Percentiles rank a stretch among this genome's conserved stretches.
These are phyloP conservation scores for Aureobasidium leucospermi DNA, from an alignment of 2,329 filamentous ascomycete species.

Conservation along the genomic window DNA sequence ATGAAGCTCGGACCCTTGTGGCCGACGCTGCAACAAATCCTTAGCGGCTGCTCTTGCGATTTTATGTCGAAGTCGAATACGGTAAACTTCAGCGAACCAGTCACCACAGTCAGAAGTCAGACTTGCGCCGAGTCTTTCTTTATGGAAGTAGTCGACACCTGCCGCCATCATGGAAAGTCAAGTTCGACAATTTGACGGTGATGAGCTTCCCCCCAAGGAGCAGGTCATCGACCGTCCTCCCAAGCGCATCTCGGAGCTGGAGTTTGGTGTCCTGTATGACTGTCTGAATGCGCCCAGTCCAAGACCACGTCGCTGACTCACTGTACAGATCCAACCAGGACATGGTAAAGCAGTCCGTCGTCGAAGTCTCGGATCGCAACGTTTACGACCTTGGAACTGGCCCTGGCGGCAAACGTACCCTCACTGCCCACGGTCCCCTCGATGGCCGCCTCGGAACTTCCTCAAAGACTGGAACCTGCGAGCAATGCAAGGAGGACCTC, in stretches of 20 bases:
- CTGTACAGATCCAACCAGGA: constrained; percentile 71
- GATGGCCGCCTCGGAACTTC: constrained; percentile 86
- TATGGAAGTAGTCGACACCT: constrained; percentile 8
- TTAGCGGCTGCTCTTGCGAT: not conserved
- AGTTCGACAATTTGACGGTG: not conserved
- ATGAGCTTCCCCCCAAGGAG: constrained; percentile 51
- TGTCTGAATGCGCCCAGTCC: not conserved
- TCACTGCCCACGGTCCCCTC: constrained; percentile 76
- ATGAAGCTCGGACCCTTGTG: not conserved
- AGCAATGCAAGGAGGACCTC: constrained; percentile 74
- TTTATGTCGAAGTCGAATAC: not conserved
- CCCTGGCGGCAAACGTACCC: constrained; percentile 52
- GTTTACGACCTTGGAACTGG: constrained; percentile 73
- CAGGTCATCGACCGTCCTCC: constrained; percentile 84
- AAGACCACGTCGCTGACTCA: not conserved
- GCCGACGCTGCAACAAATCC: constrained; percentile 3
- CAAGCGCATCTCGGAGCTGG: constrained; percentile 85
- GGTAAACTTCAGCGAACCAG: constrained; percentile 1
- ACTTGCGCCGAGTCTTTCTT: not conserved
- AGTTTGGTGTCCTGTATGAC: constrained; percentile 81
- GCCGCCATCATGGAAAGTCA: constrained; percentile 6
- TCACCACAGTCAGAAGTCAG: not conserved
- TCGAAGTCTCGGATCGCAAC: constrained; percentile 89
- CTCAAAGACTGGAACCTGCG: constrained; percentile 69
- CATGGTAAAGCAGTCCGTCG: constrained; percentile 88